Conservation (phyloP, 495 filamentous ascomycete species). For the Geoglossum glabrum region DNA sequence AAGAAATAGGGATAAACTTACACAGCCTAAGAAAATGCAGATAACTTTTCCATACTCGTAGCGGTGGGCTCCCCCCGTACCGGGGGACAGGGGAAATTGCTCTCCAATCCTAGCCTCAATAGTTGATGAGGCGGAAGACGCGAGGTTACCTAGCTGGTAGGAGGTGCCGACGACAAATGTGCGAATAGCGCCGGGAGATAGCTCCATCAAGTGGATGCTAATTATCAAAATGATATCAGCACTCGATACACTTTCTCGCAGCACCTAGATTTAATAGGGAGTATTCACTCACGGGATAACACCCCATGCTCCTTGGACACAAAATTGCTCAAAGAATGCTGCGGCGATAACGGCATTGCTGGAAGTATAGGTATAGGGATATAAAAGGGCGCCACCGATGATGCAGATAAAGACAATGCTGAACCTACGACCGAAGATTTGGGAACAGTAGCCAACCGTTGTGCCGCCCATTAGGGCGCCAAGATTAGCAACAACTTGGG, state of each 20-base stretch:
- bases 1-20: constrained; percentile 14
- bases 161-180: constrained; percentile 68
- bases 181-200: constrained; percentile 60
- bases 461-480: constrained; percentile 68
- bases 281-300: constrained; percentile 29
- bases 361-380: constrained; percentile 59
- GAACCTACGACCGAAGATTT: constrained; percentile 68
- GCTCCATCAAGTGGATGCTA: constrained; percentile 64
- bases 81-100: constrained; percentile 45
- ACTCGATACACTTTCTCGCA: neutral
- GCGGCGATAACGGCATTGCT: constrained; percentile 46
- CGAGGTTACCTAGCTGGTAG: constrained; percentile 76
- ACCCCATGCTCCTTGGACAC: constrained; percentile 73
- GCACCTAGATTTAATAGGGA: constrained; percentile 9
- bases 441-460: constrained; percentile 52
- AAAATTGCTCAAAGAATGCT: constrained; percentile 86
- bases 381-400: constrained; percentile 57
- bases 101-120: constrained; percentile 72
- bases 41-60: constrained; percentile 84
- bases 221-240: neutral
- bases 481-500: constrained; percentile 68
- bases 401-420: constrained; percentile 60
- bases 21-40: constrained; percentile 82
- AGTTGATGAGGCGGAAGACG: constrained; percentile 57
- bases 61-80: constrained; percentile 24